Base-by-base conservation (phyloP, 345 rosid genomes). In the Euphorbia tirucalli region DNA sequence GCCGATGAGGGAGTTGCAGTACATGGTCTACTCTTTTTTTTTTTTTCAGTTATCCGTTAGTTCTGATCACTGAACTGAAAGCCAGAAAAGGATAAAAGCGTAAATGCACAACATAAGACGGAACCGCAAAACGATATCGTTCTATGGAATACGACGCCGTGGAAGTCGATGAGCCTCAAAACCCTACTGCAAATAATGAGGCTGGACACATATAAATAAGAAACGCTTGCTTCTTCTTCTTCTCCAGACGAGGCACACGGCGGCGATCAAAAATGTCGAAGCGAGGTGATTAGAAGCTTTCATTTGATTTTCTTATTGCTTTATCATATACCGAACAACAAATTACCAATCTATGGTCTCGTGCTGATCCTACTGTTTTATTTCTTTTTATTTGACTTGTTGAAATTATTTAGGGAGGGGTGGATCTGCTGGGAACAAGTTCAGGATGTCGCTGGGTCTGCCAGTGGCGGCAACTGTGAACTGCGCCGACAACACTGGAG, bases 401-500 rank as follows among this genome's bases (percentile, higher is more conserved):
- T 58, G 15, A 21, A 3, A 0, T 46, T 46, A 0, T 25, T 49
- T 39, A 94, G 98, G 97, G 18, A 91, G 98, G 8, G 98, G 98
- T 75, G 97, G 98, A 14, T 79, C 95, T 1, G 96, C 97, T 2
- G 98, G 97, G 52, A 93, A 88, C 91, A 93, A 91, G 82, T 93
- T 93, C 79, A 81, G 97, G 79, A 94, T 94, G 97, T 87, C 98
- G 10, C 93, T 92, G 78, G 97, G 98, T 94, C 85, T 94, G 49
- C 98, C 98, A 0, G 98, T 92, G 74, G 98, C 98, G 0, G 98
- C 98, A 14, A 94, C 98, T 0, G 96, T 94, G 74, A 92, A 94
- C 90, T 94, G 98, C 57, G 98, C 98, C 0, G 98, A 94, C 13
- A 94, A 94, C 88, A 94, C 96, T 0, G 97, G 98, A 6, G 97